Conservation (phyloP, 768 basidiomycete genomes). For the Leccinum imitatum region DNA sequence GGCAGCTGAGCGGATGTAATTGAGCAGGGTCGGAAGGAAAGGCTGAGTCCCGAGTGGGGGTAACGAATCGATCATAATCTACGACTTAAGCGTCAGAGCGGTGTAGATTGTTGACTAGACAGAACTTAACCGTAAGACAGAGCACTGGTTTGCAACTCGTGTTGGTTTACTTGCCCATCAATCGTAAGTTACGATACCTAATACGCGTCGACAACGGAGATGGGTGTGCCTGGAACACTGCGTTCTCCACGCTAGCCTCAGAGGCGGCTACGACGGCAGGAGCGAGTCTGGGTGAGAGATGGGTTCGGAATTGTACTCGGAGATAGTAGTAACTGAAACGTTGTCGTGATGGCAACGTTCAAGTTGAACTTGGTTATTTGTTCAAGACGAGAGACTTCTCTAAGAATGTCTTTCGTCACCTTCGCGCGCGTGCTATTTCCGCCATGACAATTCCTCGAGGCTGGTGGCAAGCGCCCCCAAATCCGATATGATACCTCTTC, state of each 20-base stretch:
- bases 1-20: slow-evolving; percentile 42
- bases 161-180: not conserved
- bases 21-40: slow-evolving; percentile 52
- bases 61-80: slow-evolving; percentile 25
- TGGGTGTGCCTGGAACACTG: not conserved
- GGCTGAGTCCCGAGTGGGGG: slow-evolving; percentile 41
- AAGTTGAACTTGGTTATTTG: not conserved
- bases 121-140: slow-evolving; percentile 3
- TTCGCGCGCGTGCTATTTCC: slow-evolving; percentile 21
- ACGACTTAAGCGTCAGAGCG: slow-evolving; percentile 3
- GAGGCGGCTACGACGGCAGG: no score
- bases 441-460: slow-evolving; percentile 34
- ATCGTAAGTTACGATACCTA: not conserved
- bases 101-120: not conserved
- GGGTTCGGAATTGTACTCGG: no score
- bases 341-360: not conserved
- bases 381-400: not conserved
- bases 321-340: not conserved
- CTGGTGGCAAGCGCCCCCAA: slow-evolving; percentile 15
- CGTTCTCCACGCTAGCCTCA: not conserved
- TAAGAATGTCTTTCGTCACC: not conserved
- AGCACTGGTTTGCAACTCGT: slow-evolving; percentile 25
- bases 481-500: slow-evolving; percentile 1
- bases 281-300: no score
- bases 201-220: not conserved